Base-by-base conservation (phyloP, 208 protist genomes). In the Trypanosoma melophagium region DNA sequence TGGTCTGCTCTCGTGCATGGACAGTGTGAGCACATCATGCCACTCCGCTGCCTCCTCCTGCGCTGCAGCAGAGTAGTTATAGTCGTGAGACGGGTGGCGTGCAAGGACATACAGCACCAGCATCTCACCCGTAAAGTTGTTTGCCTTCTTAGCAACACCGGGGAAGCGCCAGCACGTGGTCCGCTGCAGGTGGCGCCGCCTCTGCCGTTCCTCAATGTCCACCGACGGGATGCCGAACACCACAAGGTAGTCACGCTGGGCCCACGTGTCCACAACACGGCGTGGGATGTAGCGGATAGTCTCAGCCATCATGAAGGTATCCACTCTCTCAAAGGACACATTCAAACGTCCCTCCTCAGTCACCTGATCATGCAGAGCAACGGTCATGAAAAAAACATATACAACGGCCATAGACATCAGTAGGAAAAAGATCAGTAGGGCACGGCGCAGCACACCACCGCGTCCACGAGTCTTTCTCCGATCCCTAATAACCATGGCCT, bases 221-320 rank as follows among this genome's bases (percentile, higher is more conserved):
- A 65, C 67, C 7, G 80, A 77, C 9, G 74, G 77, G 35, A 86
- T 79, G n/a, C 76, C 80, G 16, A 86, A 59, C 56, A 81, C 77
- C 1, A 68, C 61, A 1, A 86, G 62, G 21, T 75, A 69, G 1
- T 60, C 28, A 7, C 60, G 60, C 17, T 49, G 14, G 3, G 42
- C 21, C 64, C 25, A 64, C 19, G 28, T 35, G 25, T 42, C 16
- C 16, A 63, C 55, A 50, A 53, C 31, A 53, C 40, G 31, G 3
- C 19, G 14, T 14, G 66, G 66, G 3, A 71, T 56, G 56, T 71
- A 60, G 12, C 16, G 16, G 9, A 69, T 3, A 3, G 64, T 22
- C 51, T 69, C 45, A 31, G n/a, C 3, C 9, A 47, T 17, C 3
- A 10, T 47, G 42, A 3, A 2, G 8, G 4, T 10, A 17, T 47